A percentile compares a stretch with the other conserved stretches of the same genome.
Conservation (phyloP, 495 filamentous ascomycete genomes). For the Penicillium ochrochloron region DNA sequence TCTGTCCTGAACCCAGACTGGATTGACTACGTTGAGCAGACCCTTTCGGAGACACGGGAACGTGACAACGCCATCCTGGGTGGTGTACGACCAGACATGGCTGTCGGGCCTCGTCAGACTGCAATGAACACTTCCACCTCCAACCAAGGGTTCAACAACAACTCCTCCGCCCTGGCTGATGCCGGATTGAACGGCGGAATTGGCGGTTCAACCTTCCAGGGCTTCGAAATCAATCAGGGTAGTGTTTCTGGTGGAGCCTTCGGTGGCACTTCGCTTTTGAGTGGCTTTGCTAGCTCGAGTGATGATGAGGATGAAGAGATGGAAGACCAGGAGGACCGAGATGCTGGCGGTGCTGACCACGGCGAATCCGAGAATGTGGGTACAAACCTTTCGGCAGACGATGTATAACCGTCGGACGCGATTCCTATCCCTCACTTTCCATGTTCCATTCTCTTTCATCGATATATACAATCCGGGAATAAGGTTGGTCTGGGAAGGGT, state of each 20-base stretch:
- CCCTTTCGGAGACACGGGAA: constrained; percentile 90
- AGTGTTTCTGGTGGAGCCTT: constrained; percentile 69
- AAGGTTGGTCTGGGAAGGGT: constrained; percentile 5
- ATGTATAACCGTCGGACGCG: constrained; percentile 35
- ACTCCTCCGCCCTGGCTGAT: constrained; percentile 70
- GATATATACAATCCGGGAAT: neutral
- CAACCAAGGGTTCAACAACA: constrained; percentile 60
- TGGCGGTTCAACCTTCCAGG: constrained; percentile 65
- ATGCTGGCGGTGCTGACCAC: constrained; percentile 37
- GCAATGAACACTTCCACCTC: constrained; percentile 65
- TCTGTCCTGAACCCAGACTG: constrained; percentile 85
- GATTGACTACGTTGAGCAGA: constrained; percentile 95
- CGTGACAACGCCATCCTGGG: constrained; percentile 98
- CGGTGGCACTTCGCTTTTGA: constrained; percentile 72
- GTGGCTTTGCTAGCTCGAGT: constrained; percentile 94
- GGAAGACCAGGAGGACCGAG: constrained; percentile 78
- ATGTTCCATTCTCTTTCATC: constrained; percentile 14
- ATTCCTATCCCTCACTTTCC: constrained; percentile 13
- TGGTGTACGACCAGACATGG: constrained; percentile 88
- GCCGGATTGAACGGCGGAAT: constrained; percentile 66
- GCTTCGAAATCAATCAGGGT: constrained; percentile 75
- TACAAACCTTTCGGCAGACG: constrained; percentile 61
- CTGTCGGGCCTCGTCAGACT: constrained; percentile 68
- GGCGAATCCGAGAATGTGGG: constrained; percentile 68
- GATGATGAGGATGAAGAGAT: constrained; percentile 97